Evolutionary conservation across 495 filamentous ascomycete genomes (phyloP), one percentile per base, ranked within the genome.

Genomic region (Penicillium argentinense): DNA sequence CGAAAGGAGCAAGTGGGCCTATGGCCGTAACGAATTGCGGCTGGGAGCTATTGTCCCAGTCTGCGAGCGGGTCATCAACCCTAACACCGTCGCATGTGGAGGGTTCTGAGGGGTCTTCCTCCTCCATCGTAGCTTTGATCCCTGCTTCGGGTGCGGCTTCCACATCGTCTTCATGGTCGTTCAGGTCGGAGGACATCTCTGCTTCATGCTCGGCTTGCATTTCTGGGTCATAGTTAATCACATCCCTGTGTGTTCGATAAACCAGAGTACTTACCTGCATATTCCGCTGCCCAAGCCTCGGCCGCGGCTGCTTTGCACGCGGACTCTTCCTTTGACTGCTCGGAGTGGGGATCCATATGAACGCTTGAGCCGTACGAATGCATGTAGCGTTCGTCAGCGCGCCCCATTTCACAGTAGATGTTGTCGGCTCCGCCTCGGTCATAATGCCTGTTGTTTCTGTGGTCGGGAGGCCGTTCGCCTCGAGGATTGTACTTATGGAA

Each of bases 291-390:
- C 49, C 63, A 51, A 23, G 47, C 45, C 21, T 25, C 32, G 7
- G 47, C 39, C 24, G 53, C 53, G 7, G 39, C 37, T 43, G 54
- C 17, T 14, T 40, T 48, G 1, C 56, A 50, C 6, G 46, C 54
- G 5, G 32, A 30, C 39, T 62, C 63, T 21, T 58, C 64, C 23
- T 27, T 51, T 0, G 60, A 64, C 0, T 62, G 56, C 4, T 38
- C 42, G 4, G 59, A 62, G 12, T 49, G 4, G 2, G 62, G 59
- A 43, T 64, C 44, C 63, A 68, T 64, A 36, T 69, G 66, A 5
- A 69, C 66, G 19, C 62, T 62, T n/a, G 58, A 51, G 6, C 54
- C 45, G 26, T 57, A 67, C 22, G 58, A 66, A 49, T 56, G 60
- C 56, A 62, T 60, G 34, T 68, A 66, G 6, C 55, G 55, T 24